Evolutionary conservation across 2,329 filamentous ascomycete species (phyloP), one percentile per base, ranked within the genome.

Genomic region (Cladosporium oxysporum): DNA sequence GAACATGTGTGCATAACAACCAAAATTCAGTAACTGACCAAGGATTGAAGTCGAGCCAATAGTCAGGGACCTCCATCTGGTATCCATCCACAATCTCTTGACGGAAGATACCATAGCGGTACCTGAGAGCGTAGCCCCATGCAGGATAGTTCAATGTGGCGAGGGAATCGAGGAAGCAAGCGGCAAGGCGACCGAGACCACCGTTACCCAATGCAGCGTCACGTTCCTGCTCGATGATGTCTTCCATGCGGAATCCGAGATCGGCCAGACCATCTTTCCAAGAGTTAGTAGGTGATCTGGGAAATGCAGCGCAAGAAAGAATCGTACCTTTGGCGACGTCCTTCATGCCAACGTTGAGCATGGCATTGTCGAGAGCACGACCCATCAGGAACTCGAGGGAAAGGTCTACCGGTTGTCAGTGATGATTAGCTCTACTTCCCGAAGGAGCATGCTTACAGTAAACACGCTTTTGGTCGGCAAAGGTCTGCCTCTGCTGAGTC

Each of bases 41-140:
- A 0, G 95, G 95, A 80, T 99, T 99, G 80, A 98, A 97, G 78
- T 98, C 95, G 63, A 99, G 87, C 95, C 95, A 99, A 81, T 99
- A 98, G 78, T 99, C 95, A 23, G 95, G 95, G 66, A 98, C 91
- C 77, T 99, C 95, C 70, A 99, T 93, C 80, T 99, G 95, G 78
- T 97, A 99, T 66, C 95, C 95, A 75, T 98, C 91, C 67, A 97
- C 89, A 73, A 99, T 98, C 82, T 98, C 95, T 83, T 99, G 95
- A 83, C 98, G 98, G 88, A 99, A 99, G 78, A 99, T 99, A 76
- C 82, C 82, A 68, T 98, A 98, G 78, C 93, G 86, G 83, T 99
- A 99, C 75, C 95, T 88, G 71, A 99, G 83, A 64, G 94, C 95
- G 75, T 99, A 99, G 41, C 95, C 95, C 95, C 95, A 99, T 23